These are phyloP conservation scores for Hypholoma sublateritium DNA, from an alignment of 768 basidiomycete genomes.

Conservation along the genomic window DNA sequence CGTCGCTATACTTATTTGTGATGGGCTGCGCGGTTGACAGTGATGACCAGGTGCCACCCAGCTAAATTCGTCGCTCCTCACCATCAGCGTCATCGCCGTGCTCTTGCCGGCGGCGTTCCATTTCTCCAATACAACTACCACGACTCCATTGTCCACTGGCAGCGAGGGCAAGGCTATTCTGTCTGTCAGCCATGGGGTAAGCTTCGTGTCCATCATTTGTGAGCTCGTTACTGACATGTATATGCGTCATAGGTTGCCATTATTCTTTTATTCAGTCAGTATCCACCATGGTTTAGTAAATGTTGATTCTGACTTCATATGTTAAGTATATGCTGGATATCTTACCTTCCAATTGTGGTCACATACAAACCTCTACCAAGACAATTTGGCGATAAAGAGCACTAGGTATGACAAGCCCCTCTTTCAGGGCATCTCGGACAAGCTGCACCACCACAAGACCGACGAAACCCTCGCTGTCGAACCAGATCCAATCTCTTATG, in stretches of 20 bases:
- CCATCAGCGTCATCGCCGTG: conserved; percentile 77
- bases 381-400: conserved; percentile 40
- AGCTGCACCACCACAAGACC: conserved; percentile 1
- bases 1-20: conserved; percentile 29
- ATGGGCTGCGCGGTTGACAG: not conserved
- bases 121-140: conserved; percentile 31
- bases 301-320: conserved; percentile 29
- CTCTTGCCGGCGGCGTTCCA: conserved; percentile 83
- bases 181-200: conserved; percentile 71
- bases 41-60: conserved; percentile 51
- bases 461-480: not conserved
- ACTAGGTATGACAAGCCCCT: conserved; percentile 31
- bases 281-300: conserved; percentile 17
- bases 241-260: conserved; percentile 68
- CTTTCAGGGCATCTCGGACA: conserved; percentile 5
- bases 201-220: conserved; percentile 21
- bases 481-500: not conserved
- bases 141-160: not conserved
- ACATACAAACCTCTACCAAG: conserved; percentile 67
- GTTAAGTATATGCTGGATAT: conserved; percentile 40
- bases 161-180: conserved; percentile 49
- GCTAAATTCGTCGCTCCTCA: conserved; percentile 73
- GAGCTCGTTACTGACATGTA: conserved; percentile 37
- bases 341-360: conserved; percentile 81
- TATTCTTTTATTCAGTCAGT: conserved; percentile 73